phyloP scores from a whole-genome alignment of 345 rosid genomes.

The Eucalyptus curtisii region DNA sequence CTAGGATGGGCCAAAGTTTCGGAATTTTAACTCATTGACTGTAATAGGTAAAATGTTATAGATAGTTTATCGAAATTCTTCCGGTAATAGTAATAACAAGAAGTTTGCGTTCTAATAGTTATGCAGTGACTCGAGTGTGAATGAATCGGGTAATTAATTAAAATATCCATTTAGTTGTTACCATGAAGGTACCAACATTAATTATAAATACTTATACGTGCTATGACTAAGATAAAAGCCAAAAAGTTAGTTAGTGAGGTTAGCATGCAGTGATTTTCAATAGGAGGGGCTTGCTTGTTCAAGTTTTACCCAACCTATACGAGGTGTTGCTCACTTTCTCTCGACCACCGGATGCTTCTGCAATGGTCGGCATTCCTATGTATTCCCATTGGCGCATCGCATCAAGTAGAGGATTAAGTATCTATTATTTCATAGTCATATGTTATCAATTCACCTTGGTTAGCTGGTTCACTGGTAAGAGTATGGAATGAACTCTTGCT shows the following conservation, averaged over 20 bases:
- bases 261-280: rapidly evolving
- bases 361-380: too few species aligned
- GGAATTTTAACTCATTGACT: background rate
- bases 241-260: background rate
- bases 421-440: background rate
- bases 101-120: background rate
- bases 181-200: background rate
- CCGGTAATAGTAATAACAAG: background rate
- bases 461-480: background rate
- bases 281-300: background rate
- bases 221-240: background rate
- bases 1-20: background rate
- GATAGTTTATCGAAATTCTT: background rate
- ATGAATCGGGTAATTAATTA: too few species aligned
- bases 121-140: background rate
- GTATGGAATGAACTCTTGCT: background rate
- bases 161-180: background rate
- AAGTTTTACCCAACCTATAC: background rate
- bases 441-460: background rate
- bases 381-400: too few species aligned
- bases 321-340: background rate
- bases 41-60: background rate
- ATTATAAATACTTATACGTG: background rate
- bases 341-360: background rate
- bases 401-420: rapidly evolving